phyloP scores from a whole-genome alignment of 805 yeast species.

The Zygoascus flipseniorum region DNA sequence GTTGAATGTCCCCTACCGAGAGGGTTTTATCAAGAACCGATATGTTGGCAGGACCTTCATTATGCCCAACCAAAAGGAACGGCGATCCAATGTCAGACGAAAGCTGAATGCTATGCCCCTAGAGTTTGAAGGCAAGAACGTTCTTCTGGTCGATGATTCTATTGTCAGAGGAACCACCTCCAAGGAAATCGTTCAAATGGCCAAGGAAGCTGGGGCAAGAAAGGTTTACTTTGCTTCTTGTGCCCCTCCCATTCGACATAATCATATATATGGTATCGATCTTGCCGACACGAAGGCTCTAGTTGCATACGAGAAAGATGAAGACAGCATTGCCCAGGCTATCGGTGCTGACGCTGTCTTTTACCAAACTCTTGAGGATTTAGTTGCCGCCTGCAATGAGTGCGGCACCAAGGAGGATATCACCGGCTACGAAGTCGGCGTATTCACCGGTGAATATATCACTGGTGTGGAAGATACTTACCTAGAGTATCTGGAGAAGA shows the following conservation, averaged over 20 bases:
- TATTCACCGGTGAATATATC: slow-evolving; percentile 86
- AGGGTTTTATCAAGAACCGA: slow-evolving; percentile 93
- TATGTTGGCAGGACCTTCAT: slow-evolving; percentile 97
- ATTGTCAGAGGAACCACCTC: slow-evolving; percentile 98
- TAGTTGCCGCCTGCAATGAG: slow-evolving; percentile 63
- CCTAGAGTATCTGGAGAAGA: slow-evolving; percentile 68
- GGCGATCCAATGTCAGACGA: slow-evolving; percentile 88
- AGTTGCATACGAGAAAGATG: slow-evolving; percentile 76
- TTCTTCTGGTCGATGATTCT: slow-evolving; percentile 89
- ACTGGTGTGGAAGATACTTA: slow-evolving; percentile 90
- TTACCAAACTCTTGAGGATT: slow-evolving; percentile 77
- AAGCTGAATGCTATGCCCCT: slow-evolving; percentile 94
- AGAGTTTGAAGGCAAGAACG: slow-evolving; percentile 79
- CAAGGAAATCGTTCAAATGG: slow-evolving; percentile 93
- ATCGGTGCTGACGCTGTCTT: slow-evolving; percentile 89
- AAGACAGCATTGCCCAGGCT: slow-evolving; percentile 62
- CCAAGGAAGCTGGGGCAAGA: slow-evolving; percentile 96
- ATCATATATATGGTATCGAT: slow-evolving; percentile 96
- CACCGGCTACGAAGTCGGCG: slow-evolving; percentile 85
- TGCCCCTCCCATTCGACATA: slow-evolving; percentile 94
- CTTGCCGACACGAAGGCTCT: slow-evolving; percentile 90
- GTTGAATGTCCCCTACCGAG: slow-evolving; percentile 78
- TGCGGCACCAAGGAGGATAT: slow-evolving; percentile 32
- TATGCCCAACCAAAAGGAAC: slow-evolving; percentile 95
- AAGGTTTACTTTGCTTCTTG: slow-evolving; percentile 95